Evolutionary conservation across 371 early-diverging fungal species (phyloP), one percentile per base, ranked within the genome.

Genomic region (Mucor racemosus): DNA sequence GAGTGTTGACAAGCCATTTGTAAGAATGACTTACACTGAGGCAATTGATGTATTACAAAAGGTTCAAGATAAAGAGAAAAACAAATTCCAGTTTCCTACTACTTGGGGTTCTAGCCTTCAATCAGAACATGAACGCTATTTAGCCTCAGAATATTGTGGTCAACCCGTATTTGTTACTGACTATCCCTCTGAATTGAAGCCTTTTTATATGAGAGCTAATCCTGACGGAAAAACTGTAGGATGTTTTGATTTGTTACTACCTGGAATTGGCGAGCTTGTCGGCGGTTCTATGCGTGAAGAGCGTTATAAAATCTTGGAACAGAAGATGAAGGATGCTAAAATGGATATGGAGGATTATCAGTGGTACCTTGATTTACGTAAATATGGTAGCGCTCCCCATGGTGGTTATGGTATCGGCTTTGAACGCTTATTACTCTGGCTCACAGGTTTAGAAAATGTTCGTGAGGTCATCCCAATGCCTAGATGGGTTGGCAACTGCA

Each of bases 371-470:
- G 94, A 95, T 69, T 72, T 96, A 63, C 84, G 97, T 66, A 85
- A 86, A 69, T 97, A 81, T 66, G 97, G 97, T 13, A 81, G 85
- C 5, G 89, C 88, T 0, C 96, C 97, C 36, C 96, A 96, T 73
- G 97, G 95, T 31, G 98, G 98, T 15, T 97, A 91, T 80, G 98
- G 98, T 13, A 80, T 97, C 65, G 98, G 98, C 0, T 90, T 97
- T 64, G 98, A 97, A 73, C 80, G 98, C 11, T 88, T 90, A 38
- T 62, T 97, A 40, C 76, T 88, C 57, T 88, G 88, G 80, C 62
- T 97, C 4, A 94, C 94, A 14, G 95, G 95, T 5, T 75, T 92
- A 54, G 88, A 89, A 1, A 95, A 88, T 72, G 89, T 97, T 38
- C 78, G 93, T 11, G 98, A 98, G 68, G 85, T 94, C 11, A 89